Percentiles rank a stretch among this genome's conserved stretches.
phyloP scores from a whole-genome alignment of 495 filamentous ascomycete genomes.

The Penicillium odoratum region DNA sequence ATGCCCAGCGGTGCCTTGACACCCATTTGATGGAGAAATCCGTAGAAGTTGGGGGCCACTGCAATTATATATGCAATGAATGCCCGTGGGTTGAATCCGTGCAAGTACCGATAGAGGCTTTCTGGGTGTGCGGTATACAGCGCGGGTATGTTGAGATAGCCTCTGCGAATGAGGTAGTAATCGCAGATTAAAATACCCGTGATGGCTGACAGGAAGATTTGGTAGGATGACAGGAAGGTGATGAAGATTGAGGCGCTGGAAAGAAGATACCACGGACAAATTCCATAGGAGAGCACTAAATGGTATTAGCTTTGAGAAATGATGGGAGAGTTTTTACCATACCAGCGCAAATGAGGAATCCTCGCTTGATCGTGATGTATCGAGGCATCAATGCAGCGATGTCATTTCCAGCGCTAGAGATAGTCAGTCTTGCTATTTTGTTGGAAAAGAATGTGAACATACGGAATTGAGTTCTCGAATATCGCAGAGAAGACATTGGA shows the following conservation, averaged over 20 bases:
- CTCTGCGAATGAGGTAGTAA: conserved; percentile 34
- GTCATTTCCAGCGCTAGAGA: conserved; percentile 26
- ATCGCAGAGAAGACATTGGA: conserved; percentile 29
- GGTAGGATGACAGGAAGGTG: conserved; percentile 35
- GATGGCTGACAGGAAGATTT: conserved; percentile 36
- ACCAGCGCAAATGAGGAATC: conserved; percentile 31
- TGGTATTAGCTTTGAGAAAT: neutral
- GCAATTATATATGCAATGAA: conserved; percentile 16
- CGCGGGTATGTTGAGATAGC: conserved; percentile 26
- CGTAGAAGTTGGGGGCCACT: conserved; percentile 36
- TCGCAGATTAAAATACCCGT: conserved; percentile 32
- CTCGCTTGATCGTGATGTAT: conserved; percentile 34
- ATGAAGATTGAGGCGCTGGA: conserved; percentile 32
- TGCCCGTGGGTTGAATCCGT: conserved; percentile 28
- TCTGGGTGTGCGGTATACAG: conserved; percentile 26
- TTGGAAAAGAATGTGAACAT: conserved; percentile 5
- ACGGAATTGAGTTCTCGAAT: conserved; percentile 35
- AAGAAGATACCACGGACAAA: conserved; percentile 32
- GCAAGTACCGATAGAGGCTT: conserved; percentile 21
- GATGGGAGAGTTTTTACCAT: neutral
- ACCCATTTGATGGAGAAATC: conserved; percentile 40
- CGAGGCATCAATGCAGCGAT: conserved; percentile 30
- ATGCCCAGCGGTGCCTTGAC: conserved; percentile 31
- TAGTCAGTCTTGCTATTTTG: conserved; percentile 2
- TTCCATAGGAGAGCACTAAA: neutral